Conservation (phyloP, 768 basidiomycete genomes). For the Suillus americanus region DNA sequence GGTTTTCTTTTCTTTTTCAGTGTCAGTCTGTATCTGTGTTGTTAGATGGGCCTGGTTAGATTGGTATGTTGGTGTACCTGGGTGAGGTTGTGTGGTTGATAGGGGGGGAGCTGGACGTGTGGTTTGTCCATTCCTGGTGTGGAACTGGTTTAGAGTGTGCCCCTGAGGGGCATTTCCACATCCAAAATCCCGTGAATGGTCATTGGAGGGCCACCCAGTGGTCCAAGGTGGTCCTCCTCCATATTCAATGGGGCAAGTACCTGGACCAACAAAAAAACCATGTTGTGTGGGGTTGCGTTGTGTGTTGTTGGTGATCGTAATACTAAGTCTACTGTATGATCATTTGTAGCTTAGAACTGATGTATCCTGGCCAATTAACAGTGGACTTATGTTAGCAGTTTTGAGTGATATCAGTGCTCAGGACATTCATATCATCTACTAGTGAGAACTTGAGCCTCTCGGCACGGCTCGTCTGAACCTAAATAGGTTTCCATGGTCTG, state of each 20-base stretch:
- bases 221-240: neutral
- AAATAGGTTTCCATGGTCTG: neutral
- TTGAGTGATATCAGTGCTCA: neutral
- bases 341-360: neutral
- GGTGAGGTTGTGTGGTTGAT: too few species aligned
- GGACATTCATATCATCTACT: neutral
- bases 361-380: neutral
- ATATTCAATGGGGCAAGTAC: rapidly evolving
- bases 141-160: too few species aligned
- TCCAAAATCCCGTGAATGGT: neutral
- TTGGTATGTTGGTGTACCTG: neutral
- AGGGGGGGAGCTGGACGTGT: too few species aligned
- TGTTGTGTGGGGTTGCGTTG: neutral
- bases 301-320: neutral
- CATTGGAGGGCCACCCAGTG: neutral
- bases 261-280: neutral
- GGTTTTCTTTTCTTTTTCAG: neutral
- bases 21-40: neutral
- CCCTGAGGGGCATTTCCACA: neutral
- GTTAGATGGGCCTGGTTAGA: neutral
- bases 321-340: neutral
- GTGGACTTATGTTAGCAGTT: neutral
- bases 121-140: too few species aligned
- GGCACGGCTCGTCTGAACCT: neutral
- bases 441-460: neutral